Conservation (phyloP, 441 rosid species). For the Croton laevigatus region DNA sequence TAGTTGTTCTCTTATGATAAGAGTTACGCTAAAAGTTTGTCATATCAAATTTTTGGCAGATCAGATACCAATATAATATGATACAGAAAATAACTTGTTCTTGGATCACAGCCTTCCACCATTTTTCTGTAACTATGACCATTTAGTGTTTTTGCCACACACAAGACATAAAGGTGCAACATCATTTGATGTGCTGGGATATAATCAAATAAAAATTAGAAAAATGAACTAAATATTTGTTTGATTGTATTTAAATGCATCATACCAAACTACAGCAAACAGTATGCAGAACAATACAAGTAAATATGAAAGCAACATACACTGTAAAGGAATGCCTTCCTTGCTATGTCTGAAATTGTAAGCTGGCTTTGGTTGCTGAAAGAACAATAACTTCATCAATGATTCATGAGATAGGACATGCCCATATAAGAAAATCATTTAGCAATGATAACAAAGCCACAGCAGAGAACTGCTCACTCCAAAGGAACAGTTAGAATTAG, state of each 20-base stretch:
- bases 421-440: neutral
- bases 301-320: constrained; percentile 48
- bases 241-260: neutral
- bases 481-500: constrained; percentile 2
- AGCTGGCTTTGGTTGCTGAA: constrained; percentile 74
- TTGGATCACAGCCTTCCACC: neutral
- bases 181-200: too few relatives aligned
- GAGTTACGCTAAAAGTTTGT: neutral
- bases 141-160: constrained; percentile 1
- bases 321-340: constrained; percentile 95
- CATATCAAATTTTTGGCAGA: neutral
- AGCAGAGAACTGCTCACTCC: neutral
- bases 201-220: too few relatives aligned
- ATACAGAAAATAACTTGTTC: neutral
- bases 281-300: constrained; percentile 7
- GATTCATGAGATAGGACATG: neutral
- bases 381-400: constrained; percentile 24
- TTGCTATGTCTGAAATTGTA: constrained; percentile 91
- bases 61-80: neutral
- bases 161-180: neutral
- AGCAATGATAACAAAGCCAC: constrained; percentile 6
- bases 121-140: neutral
- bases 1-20: constrained; percentile 3
- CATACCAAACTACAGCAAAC: neutral
- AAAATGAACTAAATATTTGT: too few relatives aligned